Evolutionary conservation across 2,329 filamentous ascomycete genomes (phyloP).

Genomic region (Simplicillium aogashimaense): DNA sequence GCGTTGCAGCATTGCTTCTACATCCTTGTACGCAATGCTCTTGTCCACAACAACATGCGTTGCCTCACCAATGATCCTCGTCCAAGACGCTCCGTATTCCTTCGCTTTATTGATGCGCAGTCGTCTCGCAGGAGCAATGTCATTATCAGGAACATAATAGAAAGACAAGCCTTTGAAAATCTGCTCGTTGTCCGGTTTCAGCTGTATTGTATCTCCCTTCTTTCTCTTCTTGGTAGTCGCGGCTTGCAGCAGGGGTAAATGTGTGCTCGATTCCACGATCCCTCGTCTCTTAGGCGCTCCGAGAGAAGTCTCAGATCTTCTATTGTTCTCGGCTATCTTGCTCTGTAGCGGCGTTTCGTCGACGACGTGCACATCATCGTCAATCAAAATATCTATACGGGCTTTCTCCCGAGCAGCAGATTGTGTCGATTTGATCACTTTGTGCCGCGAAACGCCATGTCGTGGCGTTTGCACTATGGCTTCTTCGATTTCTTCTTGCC

Average conservation of each 20-base stretch:
- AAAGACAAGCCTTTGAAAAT: constrained; percentile 54
- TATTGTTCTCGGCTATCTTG: no score
- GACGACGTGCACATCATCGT: constrained; percentile 1
- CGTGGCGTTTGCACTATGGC: neutral
- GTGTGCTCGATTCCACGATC: neutral
- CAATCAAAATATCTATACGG: neutral
- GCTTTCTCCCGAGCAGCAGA: neutral
- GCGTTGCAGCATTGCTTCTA: constrained; percentile 37
- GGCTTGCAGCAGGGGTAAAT: neutral
- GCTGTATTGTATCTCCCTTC: constrained; percentile 25
- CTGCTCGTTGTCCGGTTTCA: constrained; percentile 40
- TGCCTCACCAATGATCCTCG: constrained; percentile 45
- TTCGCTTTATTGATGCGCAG: constrained; percentile 65
- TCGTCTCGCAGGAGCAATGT: constrained; percentile 56
- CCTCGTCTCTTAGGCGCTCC: no score
- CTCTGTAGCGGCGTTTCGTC: constrained; percentile 3
- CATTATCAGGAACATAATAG: constrained; percentile 75
- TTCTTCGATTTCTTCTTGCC: neutral
- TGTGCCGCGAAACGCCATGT: neutral
- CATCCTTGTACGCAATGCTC: constrained; percentile 50
- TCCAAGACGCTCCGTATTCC: constrained; percentile 68
- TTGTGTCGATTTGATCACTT: neutral
- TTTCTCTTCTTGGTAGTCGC: constrained; percentile 34
- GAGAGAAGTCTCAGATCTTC: no score
- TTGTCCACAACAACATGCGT: constrained; percentile 78